Base-by-base conservation (phyloP, 331 rosid species). In the Rosa hybrid region DNA sequence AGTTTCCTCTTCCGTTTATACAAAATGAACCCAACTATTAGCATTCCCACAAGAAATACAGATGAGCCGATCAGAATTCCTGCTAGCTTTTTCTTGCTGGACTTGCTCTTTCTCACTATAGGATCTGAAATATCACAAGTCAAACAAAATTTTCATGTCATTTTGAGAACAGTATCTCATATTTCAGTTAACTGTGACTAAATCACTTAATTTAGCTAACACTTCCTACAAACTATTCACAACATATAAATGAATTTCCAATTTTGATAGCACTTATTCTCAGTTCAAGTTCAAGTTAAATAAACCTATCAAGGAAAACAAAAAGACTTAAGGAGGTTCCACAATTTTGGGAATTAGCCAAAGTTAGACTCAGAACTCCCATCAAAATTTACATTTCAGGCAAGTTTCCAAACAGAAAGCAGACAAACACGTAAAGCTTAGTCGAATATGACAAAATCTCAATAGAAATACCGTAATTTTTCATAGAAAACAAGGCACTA, bases 1-100 rank as follows among this genome's bases (percentile, higher is more conserved):
- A 39, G 68, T 74, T 74, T 56, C 39, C 10, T 56, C 21, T 56
- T 74, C 53, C 41, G n/a, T 74, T 11, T 74, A n/a, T 42, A 39
- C 78, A 56, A 12, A 3, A 74, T 1, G 68, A 54, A 48, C 39
- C 60, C 39, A 56, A 12, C 39, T 20, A 21, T 21, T 13, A 74
- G 16, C 45, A 27, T 48, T 74, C 39, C 53, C n/a, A 74, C 3
- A 11, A 74, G 78, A 74, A 74, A 73, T 30, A 54, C 13, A 38
- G 53, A 16, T 6, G 20, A 56, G 39, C 67, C 23, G 30, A 74
- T 4, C 5, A 56, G 12, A 56, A 74, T 74, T 56, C 51, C 68
- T 2, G 14, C 50, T n/a, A 38, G 78, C 51, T 1, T 41, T 74
- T 14, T 20, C 78, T 12, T 74, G 68, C 23, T 74, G 78, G 21